Evolutionary conservation across 1,139 yeast species (phyloP), one percentile per base, ranked within the genome.

Genomic region (Lodderomyces beijingensis): DNA sequence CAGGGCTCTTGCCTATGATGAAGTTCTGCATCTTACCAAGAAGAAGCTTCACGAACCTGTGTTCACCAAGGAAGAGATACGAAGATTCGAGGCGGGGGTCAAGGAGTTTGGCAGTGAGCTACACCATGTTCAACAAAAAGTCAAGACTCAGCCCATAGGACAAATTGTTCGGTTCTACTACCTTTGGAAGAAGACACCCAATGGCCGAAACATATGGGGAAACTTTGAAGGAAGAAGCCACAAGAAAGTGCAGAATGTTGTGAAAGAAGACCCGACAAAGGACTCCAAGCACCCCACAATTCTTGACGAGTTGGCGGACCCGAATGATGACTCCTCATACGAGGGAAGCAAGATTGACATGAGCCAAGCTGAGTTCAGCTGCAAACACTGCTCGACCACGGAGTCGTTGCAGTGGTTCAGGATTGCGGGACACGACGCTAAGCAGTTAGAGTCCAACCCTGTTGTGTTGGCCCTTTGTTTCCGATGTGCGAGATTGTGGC

Each of bases 401-500:
- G 52, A 51, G 4, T 78, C 89, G 0, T 46, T 57, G 1, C 77
- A 70, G 38, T 87, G 95, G 95, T 74, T 72, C 41, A 64, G 84
- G 33, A 74, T 82, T 1, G 82, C 93, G 0, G 94, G 93, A 0
- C 65, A 57, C 40, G 74, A 70, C 27, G 70, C 55, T 43, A 46
- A 46, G n/a, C 42, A 51, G 9, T 36, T 50, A 2, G 57, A 58
- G 25, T 52, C 52, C 0, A 49, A 51, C 3, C 54, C 57, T 2
- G 35, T 51, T 6, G 53, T 61, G 1, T 53, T 65, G 8, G 96
- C 88, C 0, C 61, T 91, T 12, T 91, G 98, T 53, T 61, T 73
- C 30, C 67, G 97, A 35, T 91, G 98, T 62, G 96, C 96, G 0
- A 68, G 81, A 37, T 55, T 91, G 26, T 91, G 98, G 98, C 69